phyloP scores from a whole-genome alignment of 176 grass and related monocot species.

The Aegilops longissima region DNA sequence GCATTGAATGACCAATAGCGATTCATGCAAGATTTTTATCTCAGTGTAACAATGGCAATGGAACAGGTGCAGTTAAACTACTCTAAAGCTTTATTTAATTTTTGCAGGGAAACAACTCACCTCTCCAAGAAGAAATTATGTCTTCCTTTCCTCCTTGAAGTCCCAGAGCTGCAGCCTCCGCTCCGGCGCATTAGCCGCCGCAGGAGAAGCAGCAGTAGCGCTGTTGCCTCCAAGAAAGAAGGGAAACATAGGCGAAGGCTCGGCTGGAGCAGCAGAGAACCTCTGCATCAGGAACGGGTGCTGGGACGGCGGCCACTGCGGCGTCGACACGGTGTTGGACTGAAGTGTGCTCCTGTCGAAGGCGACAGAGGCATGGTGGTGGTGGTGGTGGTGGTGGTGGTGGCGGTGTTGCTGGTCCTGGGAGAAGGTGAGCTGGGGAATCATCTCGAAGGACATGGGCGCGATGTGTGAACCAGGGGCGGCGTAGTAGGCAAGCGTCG shows the following conservation, averaged over 20 bases:
- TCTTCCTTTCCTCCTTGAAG: constrained; percentile 49
- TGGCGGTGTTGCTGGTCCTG: constrained; percentile 44
- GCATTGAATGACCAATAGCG: not conserved
- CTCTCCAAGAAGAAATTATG: constrained; percentile 29
- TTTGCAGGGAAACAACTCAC: not conserved
- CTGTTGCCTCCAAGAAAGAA: constrained; percentile 39
- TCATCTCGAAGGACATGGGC: constrained; percentile 43
- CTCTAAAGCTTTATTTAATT: not conserved
- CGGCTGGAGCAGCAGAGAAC: constrained; percentile 30
- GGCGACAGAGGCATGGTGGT: constrained; percentile 21
- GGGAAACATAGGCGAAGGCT: constrained; percentile 13
- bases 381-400: not conserved
- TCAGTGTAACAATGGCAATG: not conserved
- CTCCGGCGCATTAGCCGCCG: not conserved
- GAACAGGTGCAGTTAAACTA: not conserved
- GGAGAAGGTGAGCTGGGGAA: constrained; percentile 63
- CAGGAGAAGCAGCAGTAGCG: constrained; percentile 7
- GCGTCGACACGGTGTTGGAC: constrained; percentile 65
- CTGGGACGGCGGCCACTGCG: constrained; percentile 37
- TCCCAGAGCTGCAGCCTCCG: constrained; percentile 52
- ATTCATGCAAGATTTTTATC: not conserved
- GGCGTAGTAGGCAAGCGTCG: constrained; percentile 44
- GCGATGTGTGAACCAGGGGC: constrained; percentile 9
- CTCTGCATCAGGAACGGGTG: constrained; percentile 45
- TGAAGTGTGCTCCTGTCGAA: constrained; percentile 92